A percentile compares a stretch with the other conserved stretches of the same genome.
Evolutionary conservation across 345 rosid genomes (phyloP).

Genomic region (Eucalyptus tenuipes): DNA sequence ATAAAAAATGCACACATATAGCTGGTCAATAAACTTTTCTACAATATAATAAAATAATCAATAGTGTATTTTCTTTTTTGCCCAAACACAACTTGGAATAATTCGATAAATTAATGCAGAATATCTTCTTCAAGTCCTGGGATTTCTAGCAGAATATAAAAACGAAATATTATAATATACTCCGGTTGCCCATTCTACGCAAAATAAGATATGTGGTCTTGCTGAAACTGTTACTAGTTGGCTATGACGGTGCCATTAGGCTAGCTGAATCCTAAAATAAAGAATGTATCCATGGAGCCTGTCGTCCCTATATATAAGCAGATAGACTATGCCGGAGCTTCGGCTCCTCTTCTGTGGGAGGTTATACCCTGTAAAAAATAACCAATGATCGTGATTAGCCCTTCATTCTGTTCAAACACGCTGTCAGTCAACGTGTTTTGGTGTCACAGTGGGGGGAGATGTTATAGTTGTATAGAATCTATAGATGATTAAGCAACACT

Average conservation of each 20-base stretch:
- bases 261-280: too few relatives aligned
- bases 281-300: too few relatives aligned
- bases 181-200: too few relatives aligned
- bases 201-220: too few relatives aligned
- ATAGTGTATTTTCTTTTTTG: too few relatives aligned
- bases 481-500: neutral
- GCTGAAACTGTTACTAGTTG: too few relatives aligned
- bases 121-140: neutral
- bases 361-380: too few relatives aligned
- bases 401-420: neutral
- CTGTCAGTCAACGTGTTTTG: neutral
- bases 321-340: too few relatives aligned
- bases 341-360: too few relatives aligned
- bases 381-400: neutral
- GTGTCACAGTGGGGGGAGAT: neutral
- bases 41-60: too few relatives aligned
- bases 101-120: too few relatives aligned
- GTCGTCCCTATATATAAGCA: too few relatives aligned
- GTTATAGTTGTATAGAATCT: neutral
- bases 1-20: accelerated
- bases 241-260: neutral
- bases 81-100: neutral
- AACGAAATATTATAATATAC: accelerated
- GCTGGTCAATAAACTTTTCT: neutral
- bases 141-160: neutral